These are phyloP conservation scores for Brasenia schreberi DNA, from an alignment of 164 flowering plant genomes.

Conservation along the genomic window DNA sequence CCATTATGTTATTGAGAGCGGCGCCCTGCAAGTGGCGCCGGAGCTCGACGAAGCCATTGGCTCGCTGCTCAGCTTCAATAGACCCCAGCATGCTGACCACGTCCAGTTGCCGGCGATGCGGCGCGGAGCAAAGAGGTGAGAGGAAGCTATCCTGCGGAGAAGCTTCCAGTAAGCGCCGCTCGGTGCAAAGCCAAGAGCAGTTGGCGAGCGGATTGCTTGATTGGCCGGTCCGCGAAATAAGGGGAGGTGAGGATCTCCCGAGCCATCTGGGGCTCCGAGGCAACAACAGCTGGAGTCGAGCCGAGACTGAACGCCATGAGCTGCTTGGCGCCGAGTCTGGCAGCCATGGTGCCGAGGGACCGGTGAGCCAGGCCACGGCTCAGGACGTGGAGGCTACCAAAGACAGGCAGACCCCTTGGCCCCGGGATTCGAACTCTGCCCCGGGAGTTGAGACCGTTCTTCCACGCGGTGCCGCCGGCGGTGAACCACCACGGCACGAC, in stretches of 20 bases:
- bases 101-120: slow-evolving; percentile 35
- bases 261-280: slow-evolving; percentile 45
- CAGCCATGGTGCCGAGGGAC: slow-evolving; percentile 33
- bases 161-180: slow-evolving; percentile 62
- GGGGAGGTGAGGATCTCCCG: slow-evolving; percentile 47
- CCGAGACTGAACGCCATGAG: slow-evolving; percentile 77
- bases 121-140: slow-evolving; percentile 49
- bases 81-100: slow-evolving; percentile 26
- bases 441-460: slow-evolving; percentile 26
- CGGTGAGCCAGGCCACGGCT: slow-evolving; percentile 51
- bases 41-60: slow-evolving; percentile 20
- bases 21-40: slow-evolving; percentile 41
- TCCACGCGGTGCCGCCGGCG: slow-evolving; percentile 58
- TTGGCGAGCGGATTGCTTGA: slow-evolving; percentile 51
- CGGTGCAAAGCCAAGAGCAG: slow-evolving; percentile 77
- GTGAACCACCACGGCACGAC: slow-evolving; percentile 40
- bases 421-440: slow-evolving; percentile 45
- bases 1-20: slow-evolving; percentile 54
- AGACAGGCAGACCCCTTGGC: slow-evolving; percentile 43
- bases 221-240: slow-evolving; percentile 58
- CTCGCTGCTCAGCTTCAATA: slow-evolving; percentile 18
- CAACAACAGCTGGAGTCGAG: slow-evolving; percentile 41
- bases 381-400: slow-evolving; percentile 38
- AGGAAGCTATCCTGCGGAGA: slow-evolving; percentile 43
- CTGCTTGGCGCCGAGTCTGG: slow-evolving; percentile 10